Base-by-base conservation (phyloP, 2,329 filamentous ascomycete genomes). In the Ophiosphaerella narmari region DNA sequence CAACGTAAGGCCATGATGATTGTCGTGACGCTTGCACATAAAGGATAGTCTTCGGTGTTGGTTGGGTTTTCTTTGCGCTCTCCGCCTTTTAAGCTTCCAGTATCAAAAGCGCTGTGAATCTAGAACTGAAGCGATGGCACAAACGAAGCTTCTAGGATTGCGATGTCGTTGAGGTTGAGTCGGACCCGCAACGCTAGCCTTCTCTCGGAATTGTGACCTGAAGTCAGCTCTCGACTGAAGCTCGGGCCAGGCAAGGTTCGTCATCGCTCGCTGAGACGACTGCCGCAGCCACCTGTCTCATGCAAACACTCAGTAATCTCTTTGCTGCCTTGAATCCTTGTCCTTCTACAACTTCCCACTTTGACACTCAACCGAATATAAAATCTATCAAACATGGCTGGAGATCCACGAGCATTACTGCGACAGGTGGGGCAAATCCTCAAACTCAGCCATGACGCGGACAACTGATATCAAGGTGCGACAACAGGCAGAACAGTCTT, bases 401-500 rank as follows among this genome's bases (percentile, higher is more conserved):
- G 68, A 46, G 70, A 73, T 55, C 70, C 70, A 16, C 60, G 70
- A 67, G 70, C 65, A 33, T 51, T 69, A 55, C 65, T 73, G 41
- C 68, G 66, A 60, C 68, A 73, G 70, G 70, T 72, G 65, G 65
- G 68, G 65, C 58, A 47, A 48, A 52, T 42, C 50, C 52, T 58
- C 40, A 43, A 54, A 59, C 67, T 63, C 63, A 66, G 64, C 67
- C 64, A 63, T 64, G 62, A 50, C 39, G 47, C 53, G 52, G 50
- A 60, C 55, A 62, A 62, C 59, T 58, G 59, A 67, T 60, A 59
- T 63, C 54, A 48, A 63, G 52, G 62, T 55, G 45, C 50, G 43
- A 50, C 43, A 54, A 60, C 72, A 97, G 92, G 94, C 94, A 78
- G 90, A 97, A 70, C 96, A 94, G 79, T 82, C 86, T 44, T 83